These are phyloP conservation scores for Cyberlindnera misumaiensis DNA, from an alignment of 805 yeast genomes.

Conservation along the genomic window DNA sequence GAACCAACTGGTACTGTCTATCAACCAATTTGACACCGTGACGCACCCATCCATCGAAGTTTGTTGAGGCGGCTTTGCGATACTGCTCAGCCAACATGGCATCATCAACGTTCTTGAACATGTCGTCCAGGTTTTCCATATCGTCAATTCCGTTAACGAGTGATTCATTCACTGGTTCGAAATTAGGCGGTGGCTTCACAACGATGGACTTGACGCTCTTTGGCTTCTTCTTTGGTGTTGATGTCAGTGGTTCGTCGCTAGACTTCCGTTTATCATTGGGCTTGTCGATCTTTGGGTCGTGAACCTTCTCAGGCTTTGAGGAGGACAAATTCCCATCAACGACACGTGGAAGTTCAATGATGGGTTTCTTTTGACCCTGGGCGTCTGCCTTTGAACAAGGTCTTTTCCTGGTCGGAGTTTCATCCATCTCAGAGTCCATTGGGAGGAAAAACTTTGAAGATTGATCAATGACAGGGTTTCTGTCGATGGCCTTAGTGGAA, in stretches of 20 bases:
- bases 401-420: constrained; percentile 15
- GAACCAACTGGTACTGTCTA: constrained; percentile 29
- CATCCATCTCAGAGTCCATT: constrained; percentile 5
- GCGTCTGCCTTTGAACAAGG: constrained; percentile 1
- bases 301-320: not conserved
- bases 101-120: constrained; percentile 18
- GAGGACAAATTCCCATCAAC: not conserved
- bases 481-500: constrained; percentile 4
- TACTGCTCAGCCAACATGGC: constrained; percentile 20
- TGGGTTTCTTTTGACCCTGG: constrained; percentile 1
- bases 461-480: constrained; percentile 8
- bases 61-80: constrained; percentile 19
- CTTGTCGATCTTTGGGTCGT: too few relatives aligned
- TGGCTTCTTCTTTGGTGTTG: too few relatives aligned
- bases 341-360: not conserved
- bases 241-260: too few relatives aligned
- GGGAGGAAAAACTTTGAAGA: constrained; percentile 19
- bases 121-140: constrained; percentile 6
- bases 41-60: constrained; percentile 31
- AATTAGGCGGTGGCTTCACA: constrained; percentile 11
- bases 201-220: not conserved
- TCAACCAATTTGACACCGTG: constrained; percentile 27
- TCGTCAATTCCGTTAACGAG: constrained; percentile 6
- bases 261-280: too few relatives aligned
- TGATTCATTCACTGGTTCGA: constrained; percentile 4